These are phyloP conservation scores for Globisporangium uncinulatum DNA, from an alignment of 352 stramenopile genomes.

Conservation along the genomic window DNA sequence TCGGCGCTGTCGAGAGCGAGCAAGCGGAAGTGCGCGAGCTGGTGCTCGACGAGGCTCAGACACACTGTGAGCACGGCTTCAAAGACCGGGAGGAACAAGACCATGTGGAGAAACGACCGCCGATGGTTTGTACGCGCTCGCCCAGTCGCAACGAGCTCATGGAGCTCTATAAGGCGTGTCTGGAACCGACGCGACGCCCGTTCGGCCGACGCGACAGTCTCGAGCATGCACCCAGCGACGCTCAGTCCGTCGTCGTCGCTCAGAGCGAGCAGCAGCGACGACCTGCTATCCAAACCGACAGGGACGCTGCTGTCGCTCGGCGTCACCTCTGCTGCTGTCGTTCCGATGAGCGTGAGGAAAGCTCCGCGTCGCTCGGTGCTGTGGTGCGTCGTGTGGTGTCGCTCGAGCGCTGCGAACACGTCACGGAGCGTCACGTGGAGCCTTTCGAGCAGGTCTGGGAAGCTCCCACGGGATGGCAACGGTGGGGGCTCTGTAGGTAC, in stretches of 20 bases:
- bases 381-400: slow-evolving; percentile 3
- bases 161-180: slow-evolving; percentile 24
- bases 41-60: slow-evolving; percentile 41
- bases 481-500: no score
- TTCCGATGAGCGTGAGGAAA: neutral
- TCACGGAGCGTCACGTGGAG: neutral
- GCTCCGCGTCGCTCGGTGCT: neutral
- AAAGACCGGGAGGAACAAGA: slow-evolving; percentile 47
- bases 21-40: slow-evolving; percentile 28
- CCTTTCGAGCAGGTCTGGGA: slow-evolving; percentile 5
- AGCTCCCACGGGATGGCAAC: neutral
- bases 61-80: slow-evolving; percentile 33
- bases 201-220: slow-evolving; percentile 35
- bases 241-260: slow-evolving; percentile 55
- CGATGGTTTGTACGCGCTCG: slow-evolving; percentile 57
- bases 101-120: slow-evolving; percentile 41
- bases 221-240: slow-evolving; percentile 55
- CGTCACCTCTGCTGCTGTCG: neutral
- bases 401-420: neutral
- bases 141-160: slow-evolving; percentile 25
- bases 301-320: neutral
- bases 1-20: neutral
- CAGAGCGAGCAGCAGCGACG: slow-evolving; percentile 25
- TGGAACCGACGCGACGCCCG: slow-evolving; percentile 32
- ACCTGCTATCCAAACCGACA: no score